Percentiles rank a stretch among this genome's conserved stretches.
phyloP scores from a whole-genome alignment of 1,284 basidiomycete species.

The Pyrrhoderma noxium region DNA sequence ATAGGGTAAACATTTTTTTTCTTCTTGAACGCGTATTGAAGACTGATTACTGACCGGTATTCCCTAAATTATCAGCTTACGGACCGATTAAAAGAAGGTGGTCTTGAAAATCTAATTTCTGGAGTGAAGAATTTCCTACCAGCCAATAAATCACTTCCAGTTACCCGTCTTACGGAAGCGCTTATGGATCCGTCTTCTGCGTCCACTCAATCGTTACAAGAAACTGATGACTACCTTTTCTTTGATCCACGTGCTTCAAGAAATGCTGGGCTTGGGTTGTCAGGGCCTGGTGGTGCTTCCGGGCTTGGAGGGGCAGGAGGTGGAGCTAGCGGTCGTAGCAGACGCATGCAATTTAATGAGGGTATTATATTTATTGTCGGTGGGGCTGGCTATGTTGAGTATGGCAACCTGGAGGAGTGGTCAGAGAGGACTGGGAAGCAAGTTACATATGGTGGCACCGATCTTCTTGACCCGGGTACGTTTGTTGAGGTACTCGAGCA shows the following conservation, averaged over 20 bases:
- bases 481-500: slow-evolving; percentile 70
- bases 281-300: slow-evolving; percentile 37
- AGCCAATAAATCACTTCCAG: slow-evolving; percentile 87
- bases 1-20: slow-evolving; percentile 51
- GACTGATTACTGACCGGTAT: slow-evolving; percentile 4
- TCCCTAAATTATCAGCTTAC: slow-evolving; percentile 54
- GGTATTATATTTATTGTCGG: slow-evolving; percentile 94
- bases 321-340: slow-evolving; percentile 40
- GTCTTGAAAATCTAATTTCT: slow-evolving; percentile 91
- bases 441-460: slow-evolving; percentile 94
- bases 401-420: slow-evolving; percentile 94
- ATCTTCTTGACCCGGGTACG: slow-evolving; percentile 84
- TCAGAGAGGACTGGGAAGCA: slow-evolving; percentile 71
- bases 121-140: slow-evolving; percentile 99
- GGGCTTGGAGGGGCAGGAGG: slow-evolving; percentile 25
- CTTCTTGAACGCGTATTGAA: slow-evolving; percentile 2
- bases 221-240: slow-evolving; percentile 95
- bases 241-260: slow-evolving; percentile 84
- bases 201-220: slow-evolving; percentile 86
- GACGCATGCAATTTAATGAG: slow-evolving; percentile 81
- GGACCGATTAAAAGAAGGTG: slow-evolving; percentile 89
- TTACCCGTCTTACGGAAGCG: slow-evolving; percentile 90
- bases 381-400: slow-evolving; percentile 96
- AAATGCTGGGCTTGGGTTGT: slow-evolving; percentile 44
- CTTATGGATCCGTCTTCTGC: slow-evolving; percentile 94